Conservation (phyloP, 805 yeast species). For the Lachancea sp. region DNA sequence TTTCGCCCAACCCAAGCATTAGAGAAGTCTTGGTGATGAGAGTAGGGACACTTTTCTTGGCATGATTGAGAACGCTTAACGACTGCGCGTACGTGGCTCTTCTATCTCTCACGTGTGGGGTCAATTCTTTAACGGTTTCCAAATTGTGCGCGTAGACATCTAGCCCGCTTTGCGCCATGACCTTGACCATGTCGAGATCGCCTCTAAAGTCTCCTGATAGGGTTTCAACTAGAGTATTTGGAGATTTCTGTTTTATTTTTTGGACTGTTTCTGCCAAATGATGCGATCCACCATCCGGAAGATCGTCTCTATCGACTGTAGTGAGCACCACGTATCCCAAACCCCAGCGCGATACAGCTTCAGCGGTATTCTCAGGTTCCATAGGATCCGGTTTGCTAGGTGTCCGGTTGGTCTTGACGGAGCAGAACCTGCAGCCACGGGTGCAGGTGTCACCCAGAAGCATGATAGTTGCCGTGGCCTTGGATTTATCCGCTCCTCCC, state of each 20-base stretch:
- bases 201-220: slow-evolving; percentile 95
- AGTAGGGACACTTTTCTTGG: slow-evolving; percentile 68
- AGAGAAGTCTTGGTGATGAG: slow-evolving; percentile 87
- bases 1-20: slow-evolving; percentile 96
- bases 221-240: slow-evolving; percentile 87
- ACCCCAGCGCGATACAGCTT: slow-evolving; percentile 96
- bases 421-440: slow-evolving; percentile 97
- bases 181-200: slow-evolving; percentile 68
- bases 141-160: slow-evolving; percentile 97
- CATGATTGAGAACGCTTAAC: slow-evolving; percentile 66
- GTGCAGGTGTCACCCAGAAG: slow-evolving; percentile 98
- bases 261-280: slow-evolving; percentile 86
- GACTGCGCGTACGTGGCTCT: slow-evolving; percentile 94
- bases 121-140: slow-evolving; percentile 92
- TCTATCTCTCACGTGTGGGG: slow-evolving; percentile 93
- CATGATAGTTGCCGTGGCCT: slow-evolving; percentile 95
- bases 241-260: slow-evolving; percentile 79
- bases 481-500: slow-evolving; percentile 79
- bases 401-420: slow-evolving; percentile 83
- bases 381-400: slow-evolving; percentile 90
- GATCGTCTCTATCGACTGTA: slow-evolving; percentile 95
- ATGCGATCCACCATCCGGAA: slow-evolving; percentile 85
- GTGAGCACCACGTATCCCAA: slow-evolving; percentile 95
- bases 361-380: slow-evolving; percentile 98
- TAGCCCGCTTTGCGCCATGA: slow-evolving; percentile 77